Conservation (phyloP, 768 basidiomycete genomes). For the Tephrocybe sp. region DNA sequence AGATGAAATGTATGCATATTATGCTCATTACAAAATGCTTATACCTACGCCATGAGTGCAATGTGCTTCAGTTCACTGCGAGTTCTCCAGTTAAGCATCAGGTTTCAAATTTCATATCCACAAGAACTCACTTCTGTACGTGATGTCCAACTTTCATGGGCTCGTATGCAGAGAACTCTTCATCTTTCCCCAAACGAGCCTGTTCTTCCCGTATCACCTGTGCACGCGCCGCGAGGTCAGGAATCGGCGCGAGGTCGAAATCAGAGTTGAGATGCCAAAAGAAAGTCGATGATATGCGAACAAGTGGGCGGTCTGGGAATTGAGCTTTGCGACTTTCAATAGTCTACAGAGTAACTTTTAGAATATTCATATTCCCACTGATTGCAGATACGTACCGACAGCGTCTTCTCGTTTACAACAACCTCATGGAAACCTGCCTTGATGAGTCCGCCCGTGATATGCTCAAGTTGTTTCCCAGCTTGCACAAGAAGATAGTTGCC, state of each 20-base stretch:
- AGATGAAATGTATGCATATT: no score
- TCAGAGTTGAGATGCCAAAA: conserved; percentile 95
- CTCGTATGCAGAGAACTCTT: conserved; percentile 50
- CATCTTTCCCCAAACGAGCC: conserved; percentile 38
- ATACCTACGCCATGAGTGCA: conserved; percentile 50
- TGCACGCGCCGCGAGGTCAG: conserved; percentile 49
- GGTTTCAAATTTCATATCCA: background rate
- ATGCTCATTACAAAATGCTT: no score
- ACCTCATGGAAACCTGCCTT: conserved; percentile 96
- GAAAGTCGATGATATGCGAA: conserved; percentile 95
- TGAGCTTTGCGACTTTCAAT: conserved; percentile 59
- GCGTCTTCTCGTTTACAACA: conserved; percentile 79
- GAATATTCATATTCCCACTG: background rate
- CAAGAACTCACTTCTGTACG: conserved; percentile 66
- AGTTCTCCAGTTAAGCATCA: background rate
- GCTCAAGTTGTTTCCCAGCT: conserved; percentile 94
- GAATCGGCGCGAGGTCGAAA: conserved; percentile 69
- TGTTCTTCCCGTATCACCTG: conserved; percentile 39
- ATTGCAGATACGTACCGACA: conserved; percentile 49
- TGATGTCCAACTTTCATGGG: conserved; percentile 89
- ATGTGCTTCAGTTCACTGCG: conserved; percentile 79
- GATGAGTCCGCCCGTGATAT: conserved; percentile 79
- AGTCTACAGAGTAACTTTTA: conserved; percentile 30
- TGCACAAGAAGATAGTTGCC: conserved; percentile 87
- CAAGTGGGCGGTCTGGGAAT: conserved; percentile 76